Conservation (phyloP, 2,329 filamentous ascomycete genomes). For the Sphaerulina musiva region DNA sequence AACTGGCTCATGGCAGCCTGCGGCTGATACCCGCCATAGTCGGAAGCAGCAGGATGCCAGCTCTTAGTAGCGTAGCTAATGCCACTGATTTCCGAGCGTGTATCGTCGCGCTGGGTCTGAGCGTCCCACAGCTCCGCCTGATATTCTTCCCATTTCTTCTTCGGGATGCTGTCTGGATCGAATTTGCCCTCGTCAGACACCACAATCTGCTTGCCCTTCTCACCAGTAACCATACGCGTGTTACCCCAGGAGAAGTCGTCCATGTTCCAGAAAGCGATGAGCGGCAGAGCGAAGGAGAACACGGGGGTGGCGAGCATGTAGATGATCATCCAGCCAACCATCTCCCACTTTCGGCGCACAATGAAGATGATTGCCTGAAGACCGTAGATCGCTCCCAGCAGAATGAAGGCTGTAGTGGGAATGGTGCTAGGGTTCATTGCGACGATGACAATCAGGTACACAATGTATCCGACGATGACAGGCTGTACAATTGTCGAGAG, state of each 20-base stretch:
- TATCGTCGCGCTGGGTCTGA: conserved; percentile 74
- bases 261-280: conserved; percentile 99
- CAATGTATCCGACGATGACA: conserved; percentile 81
- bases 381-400: conserved; percentile 94
- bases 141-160: conserved; percentile 99
- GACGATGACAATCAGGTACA: conserved; percentile 77
- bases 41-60: conserved; percentile 48
- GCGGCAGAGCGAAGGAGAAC: conserved; percentile 80
- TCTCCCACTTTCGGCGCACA: conserved; percentile 93
- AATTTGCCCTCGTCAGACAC: conserved; percentile 98
- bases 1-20: conserved; percentile 54
- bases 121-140: conserved; percentile 97
- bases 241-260: conserved; percentile 99
- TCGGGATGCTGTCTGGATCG: conserved; percentile 82
- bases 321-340: conserved; percentile 98
- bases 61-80: conserved; percentile 90
- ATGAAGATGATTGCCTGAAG: conserved; percentile 93
- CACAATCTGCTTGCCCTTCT: conserved; percentile 84
- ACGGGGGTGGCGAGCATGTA: conserved; percentile 88
- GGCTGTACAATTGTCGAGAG: conserved; percentile 88
- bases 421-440: conserved; percentile 56
- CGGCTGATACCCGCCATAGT: conserved; percentile 55
- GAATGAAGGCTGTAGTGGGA: conserved; percentile 78
- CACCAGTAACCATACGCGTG: conserved; percentile 91
- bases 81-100: conserved; percentile 81